phyloP scores from a whole-genome alignment of 2,329 filamentous ascomycete species.

The Colletotrichum liaoningense region DNA sequence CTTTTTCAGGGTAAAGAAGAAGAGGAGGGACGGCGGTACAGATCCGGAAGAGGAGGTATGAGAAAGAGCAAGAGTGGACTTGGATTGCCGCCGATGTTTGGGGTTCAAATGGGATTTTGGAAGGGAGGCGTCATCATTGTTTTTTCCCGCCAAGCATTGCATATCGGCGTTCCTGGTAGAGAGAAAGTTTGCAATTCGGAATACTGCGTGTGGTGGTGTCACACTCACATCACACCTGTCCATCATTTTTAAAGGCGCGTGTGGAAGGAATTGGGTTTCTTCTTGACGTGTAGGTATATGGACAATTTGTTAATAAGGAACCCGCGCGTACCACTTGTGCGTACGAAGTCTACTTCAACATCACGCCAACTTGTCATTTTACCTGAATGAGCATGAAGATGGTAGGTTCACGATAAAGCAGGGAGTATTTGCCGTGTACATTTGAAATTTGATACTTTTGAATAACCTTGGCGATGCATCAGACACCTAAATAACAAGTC shows the following conservation, averaged over 20 bases:
- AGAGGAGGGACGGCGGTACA: constrained; percentile 41
- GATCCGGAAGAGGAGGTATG: constrained; percentile 35
- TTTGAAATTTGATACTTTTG: constrained; percentile 6
- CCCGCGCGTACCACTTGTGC: neutral
- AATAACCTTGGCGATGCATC: constrained; percentile 1
- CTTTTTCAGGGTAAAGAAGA: constrained; percentile 50
- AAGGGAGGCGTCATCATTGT: constrained; percentile 9
- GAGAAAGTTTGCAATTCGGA: constrained; percentile 1
- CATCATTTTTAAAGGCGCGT: constrained; percentile 11
- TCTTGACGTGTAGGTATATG: constrained; percentile 9
- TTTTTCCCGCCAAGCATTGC: constrained; percentile 27
- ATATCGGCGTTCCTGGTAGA: constrained; percentile 35
- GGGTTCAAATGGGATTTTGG: neutral
- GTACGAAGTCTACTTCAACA: neutral
- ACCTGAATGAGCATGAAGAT: neutral
- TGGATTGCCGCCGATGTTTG: neutral
- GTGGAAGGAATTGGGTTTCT: neutral
- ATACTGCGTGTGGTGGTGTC: neutral
- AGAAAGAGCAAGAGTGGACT: neutral
- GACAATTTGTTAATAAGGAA: neutral
- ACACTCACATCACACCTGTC: constrained; percentile 10
- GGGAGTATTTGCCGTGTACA: neutral
- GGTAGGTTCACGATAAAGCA: neutral
- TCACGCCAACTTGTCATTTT: no score
- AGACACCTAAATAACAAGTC: neutral